Conservation (phyloP, 371 early-diverging fungal genomes). For the Mucor sp. region DNA sequence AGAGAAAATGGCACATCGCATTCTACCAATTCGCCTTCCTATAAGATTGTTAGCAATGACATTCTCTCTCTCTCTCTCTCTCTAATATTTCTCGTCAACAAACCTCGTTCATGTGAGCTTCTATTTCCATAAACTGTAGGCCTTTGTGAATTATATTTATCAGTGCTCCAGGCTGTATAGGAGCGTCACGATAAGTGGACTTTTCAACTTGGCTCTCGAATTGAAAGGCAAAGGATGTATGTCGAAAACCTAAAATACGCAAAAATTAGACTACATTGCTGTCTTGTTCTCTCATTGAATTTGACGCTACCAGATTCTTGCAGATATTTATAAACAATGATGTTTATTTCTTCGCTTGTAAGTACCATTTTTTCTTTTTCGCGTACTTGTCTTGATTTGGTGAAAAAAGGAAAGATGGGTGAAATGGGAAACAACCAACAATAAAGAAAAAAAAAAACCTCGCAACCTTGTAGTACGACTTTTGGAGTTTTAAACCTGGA, state of each 20-base stretch:
- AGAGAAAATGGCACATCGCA: slow-evolving; percentile 78
- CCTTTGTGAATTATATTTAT: slow-evolving; percentile 92
- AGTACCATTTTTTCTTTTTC: slow-evolving; percentile 58
- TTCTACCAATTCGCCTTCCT: slow-evolving; percentile 79
- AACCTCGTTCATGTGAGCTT: slow-evolving; percentile 81
- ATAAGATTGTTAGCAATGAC: background rate
- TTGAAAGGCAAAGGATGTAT: slow-evolving; percentile 89
- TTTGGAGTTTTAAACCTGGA: too few relatives aligned
- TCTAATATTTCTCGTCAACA: background rate
- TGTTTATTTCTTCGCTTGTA: slow-evolving; percentile 93
- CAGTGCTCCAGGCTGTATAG: slow-evolving; percentile 84
- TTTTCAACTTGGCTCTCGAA: slow-evolving; percentile 85
- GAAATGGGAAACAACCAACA: too few relatives aligned
- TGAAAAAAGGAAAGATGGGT: background rate
- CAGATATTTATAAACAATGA: slow-evolving; percentile 90
- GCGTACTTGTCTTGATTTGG: slow-evolving; percentile 2
- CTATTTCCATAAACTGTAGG: slow-evolving; percentile 88
- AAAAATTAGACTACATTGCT: background rate
- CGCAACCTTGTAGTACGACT: too few relatives aligned
- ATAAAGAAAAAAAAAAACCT: too few relatives aligned
- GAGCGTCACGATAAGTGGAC: slow-evolving; percentile 62
- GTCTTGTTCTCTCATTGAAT: background rate
- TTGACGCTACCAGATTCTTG: slow-evolving; percentile 80
- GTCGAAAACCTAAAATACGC: slow-evolving; percentile 76
- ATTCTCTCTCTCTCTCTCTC: too few relatives aligned